A percentile compares a stretch with the other conserved stretches of the same genome.
Evolutionary conservation across 2,329 filamentous ascomycete genomes (phyloP).

Genomic region (Diaporthe capsici): DNA sequence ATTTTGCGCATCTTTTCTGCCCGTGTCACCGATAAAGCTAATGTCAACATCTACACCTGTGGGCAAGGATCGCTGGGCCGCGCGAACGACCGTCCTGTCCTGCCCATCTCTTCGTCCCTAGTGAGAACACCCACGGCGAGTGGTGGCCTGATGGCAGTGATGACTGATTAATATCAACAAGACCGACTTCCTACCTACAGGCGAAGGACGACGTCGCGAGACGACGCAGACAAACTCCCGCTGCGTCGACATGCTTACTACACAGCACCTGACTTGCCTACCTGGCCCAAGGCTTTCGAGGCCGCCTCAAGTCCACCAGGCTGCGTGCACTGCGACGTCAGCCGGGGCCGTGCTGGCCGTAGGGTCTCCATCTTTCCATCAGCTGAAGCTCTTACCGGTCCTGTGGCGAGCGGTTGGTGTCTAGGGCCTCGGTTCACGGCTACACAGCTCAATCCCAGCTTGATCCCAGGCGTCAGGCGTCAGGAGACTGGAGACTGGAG

Average conservation of each 20-base stretch:
- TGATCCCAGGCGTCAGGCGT: background rate
- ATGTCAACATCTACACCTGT: slow-evolving; percentile 11
- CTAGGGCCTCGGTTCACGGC: slow-evolving; percentile 6
- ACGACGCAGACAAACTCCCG: background rate
- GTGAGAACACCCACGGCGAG: background rate
- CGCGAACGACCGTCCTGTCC: background rate
- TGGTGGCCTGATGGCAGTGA: background rate
- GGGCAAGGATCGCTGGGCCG: slow-evolving; percentile 18
- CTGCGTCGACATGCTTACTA: background rate
- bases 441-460: slow-evolving; percentile 3
- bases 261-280: background rate
- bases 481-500: slow-evolving; percentile 12
- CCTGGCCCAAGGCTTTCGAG: background rate
- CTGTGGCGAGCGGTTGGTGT: background rate
- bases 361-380: background rate
- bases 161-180: background rate
- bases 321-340: slow-evolving; percentile 15
- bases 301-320: background rate
- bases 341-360: slow-evolving; percentile 1
- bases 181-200: background rate
- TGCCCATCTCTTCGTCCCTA: slow-evolving; percentile 1
- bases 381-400: slow-evolving; percentile 20
- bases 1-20: slow-evolving; percentile 19
- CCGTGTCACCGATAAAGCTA: slow-evolving; percentile 33
- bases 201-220: background rate